phyloP scores from a whole-genome alignment of 768 basidiomycete genomes.

The Lentinula aciculospora region DNA sequence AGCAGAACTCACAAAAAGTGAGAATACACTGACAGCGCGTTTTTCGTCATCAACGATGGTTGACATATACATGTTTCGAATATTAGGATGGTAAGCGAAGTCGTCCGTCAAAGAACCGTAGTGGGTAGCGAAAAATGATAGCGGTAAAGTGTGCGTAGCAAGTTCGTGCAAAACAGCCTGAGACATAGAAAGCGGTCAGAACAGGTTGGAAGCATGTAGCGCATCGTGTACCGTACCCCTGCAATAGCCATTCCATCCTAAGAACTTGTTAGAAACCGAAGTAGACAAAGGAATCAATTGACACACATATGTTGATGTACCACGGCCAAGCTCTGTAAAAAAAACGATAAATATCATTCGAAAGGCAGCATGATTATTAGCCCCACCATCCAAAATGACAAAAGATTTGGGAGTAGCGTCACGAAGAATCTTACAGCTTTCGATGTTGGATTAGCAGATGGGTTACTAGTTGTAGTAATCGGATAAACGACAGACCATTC shows the following conservation, averaged over 20 bases:
- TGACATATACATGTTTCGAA: constrained; percentile 93
- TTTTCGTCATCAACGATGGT: constrained; percentile 92
- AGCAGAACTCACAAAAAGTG: constrained; percentile 3
- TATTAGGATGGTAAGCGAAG: constrained; percentile 86
- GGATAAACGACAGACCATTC: constrained; percentile 86
- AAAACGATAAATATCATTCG: constrained; percentile 9
- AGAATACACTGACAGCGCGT: constrained; percentile 53
- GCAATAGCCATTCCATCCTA: constrained; percentile 99
- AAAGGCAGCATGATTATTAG: neutral
- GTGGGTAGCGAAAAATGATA: constrained; percentile 97
- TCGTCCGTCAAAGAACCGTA: constrained; percentile 96
- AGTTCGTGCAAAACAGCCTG: constrained; percentile 92
- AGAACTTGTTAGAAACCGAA: constrained; percentile 7
- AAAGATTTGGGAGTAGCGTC: constrained; percentile 92
- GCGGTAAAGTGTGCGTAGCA: constrained; percentile 84
- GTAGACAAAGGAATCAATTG: neutral
- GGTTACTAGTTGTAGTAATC: neutral
- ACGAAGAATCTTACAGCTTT: constrained; percentile 85
- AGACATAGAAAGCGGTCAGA: neutral
- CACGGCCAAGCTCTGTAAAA: constrained; percentile 78
- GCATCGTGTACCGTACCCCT: constrained; percentile 42
- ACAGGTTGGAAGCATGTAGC: neutral
- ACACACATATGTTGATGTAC: constrained; percentile 86
- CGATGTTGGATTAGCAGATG: neutral
- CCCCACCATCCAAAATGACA: constrained; percentile 88